Conservation (phyloP, 2,329 filamentous ascomycete species). For the Botrytis medusae region DNA sequence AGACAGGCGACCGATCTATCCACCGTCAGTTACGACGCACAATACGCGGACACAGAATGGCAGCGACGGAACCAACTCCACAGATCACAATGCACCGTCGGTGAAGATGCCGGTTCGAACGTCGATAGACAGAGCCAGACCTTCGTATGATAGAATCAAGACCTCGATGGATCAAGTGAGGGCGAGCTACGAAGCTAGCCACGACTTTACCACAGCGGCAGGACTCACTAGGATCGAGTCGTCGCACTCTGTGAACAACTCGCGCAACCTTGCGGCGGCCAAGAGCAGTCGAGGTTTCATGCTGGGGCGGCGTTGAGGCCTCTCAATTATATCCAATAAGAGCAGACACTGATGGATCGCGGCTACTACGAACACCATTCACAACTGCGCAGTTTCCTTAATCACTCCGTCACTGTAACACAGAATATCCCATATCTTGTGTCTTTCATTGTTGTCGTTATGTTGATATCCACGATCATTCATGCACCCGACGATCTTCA, state of each 20-base stretch:
- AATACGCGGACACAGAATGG: slow-evolving; percentile 82
- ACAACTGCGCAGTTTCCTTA: too few relatives aligned
- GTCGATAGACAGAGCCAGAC: slow-evolving; percentile 61
- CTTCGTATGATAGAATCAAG: slow-evolving; percentile 82
- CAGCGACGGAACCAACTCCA: slow-evolving; percentile 92
- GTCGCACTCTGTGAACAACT: slow-evolving; percentile 32
- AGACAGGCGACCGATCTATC: slow-evolving; percentile 89
- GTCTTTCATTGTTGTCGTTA: too few relatives aligned
- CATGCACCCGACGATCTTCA: slow-evolving; percentile 49
- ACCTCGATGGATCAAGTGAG: slow-evolving; percentile 84
- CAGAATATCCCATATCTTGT: slow-evolving; percentile 40
- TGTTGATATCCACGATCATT: slow-evolving; percentile 40
- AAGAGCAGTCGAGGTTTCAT: slow-evolving; percentile 24
- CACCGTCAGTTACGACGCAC: slow-evolving; percentile 81
- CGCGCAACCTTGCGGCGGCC: slow-evolving; percentile 30
- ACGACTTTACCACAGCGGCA: slow-evolving; percentile 89
- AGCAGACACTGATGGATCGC: too few relatives aligned
- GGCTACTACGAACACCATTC: too few relatives aligned
- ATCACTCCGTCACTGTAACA: slow-evolving; percentile 32
- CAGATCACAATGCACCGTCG: slow-evolving; percentile 59
- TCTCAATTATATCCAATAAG: too few relatives aligned
- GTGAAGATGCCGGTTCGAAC: slow-evolving; percentile 47
- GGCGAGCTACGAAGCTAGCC: slow-evolving; percentile 81
- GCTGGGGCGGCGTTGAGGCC: too few relatives aligned
- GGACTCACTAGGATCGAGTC: slow-evolving; percentile 78